Conservation (phyloP, 139 green algal genomes). For the Picochlorum sp. region DNA sequence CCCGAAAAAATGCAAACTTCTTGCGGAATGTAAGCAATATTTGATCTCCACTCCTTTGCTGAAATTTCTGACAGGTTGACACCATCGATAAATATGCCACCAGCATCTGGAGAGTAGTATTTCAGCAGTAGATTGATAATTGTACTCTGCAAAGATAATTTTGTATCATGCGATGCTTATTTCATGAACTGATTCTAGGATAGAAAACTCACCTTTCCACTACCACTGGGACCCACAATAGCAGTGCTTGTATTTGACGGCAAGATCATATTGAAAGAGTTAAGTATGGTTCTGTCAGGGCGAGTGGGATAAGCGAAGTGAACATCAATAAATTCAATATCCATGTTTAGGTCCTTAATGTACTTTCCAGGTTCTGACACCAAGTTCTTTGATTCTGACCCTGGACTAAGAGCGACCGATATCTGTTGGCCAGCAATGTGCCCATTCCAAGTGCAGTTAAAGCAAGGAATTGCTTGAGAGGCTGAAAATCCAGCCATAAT, state of each 20-base stretch:
- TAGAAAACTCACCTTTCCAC: constrained; percentile 16
- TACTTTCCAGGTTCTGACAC: background rate
- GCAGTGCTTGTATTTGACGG: constrained; percentile 47
- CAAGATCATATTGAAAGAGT: constrained; percentile 54
- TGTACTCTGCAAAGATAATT: constrained; percentile 43
- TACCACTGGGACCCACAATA: constrained; percentile 64
- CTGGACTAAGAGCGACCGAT: background rate
- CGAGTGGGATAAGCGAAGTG: constrained; percentile 65
- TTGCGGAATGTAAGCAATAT: constrained; percentile 62
- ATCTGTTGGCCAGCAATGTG: background rate
- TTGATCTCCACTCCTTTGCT: constrained; percentile 48
- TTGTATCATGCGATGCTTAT: constrained; percentile 7
- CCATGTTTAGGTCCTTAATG: constrained; percentile 10
- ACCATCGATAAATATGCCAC: constrained; percentile 36
- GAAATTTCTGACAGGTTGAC: constrained; percentile 32
- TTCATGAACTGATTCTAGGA: background rate
- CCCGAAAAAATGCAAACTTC: constrained; percentile 74
- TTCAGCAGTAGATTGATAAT: constrained; percentile 63
- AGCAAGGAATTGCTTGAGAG: background rate
- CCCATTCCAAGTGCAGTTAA: background rate
- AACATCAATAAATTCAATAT: constrained; percentile 58
- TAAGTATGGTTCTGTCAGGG: constrained; percentile 45
- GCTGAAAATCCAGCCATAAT: constrained; percentile 5
- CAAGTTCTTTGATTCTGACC: background rate
- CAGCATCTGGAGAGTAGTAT: constrained; percentile 41